phyloP scores from a whole-genome alignment of 305 asterid species.

The Lippia alba region DNA sequence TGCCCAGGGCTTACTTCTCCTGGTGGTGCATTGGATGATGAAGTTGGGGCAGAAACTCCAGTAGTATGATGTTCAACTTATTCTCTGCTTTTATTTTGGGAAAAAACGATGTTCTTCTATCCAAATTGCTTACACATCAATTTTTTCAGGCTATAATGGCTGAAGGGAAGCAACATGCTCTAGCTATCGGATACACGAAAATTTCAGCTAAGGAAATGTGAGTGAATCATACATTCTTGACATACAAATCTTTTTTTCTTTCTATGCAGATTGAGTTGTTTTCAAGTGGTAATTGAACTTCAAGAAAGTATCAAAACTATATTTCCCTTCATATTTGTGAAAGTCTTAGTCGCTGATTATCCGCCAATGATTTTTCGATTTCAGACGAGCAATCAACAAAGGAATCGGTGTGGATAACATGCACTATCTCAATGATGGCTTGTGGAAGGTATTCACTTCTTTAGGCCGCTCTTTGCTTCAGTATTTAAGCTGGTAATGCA shows the following conservation, averaged over 20 bases:
- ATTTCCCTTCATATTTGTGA: background rate
- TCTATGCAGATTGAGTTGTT: conserved; percentile 1
- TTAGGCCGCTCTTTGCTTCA: conserved; percentile 2
- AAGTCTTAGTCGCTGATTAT: conserved; percentile 13
- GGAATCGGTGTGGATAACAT: conserved; percentile 98
- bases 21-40: conserved; percentile 95
- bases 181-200: conserved; percentile 96
- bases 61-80: conserved; percentile 56
- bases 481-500: background rate
- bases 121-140: conserved; percentile 25
- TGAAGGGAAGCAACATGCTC: conserved; percentile 98
- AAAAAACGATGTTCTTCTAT: background rate
- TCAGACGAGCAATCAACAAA: conserved; percentile 83
- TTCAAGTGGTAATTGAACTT: background rate
- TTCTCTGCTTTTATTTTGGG: conserved; percentile 24
- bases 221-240: conserved; percentile 42
- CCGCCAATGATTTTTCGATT: conserved; percentile 35
- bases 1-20: conserved; percentile 99
- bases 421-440: conserved; percentile 99
- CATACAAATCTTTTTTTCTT: background rate
- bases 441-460: conserved; percentile 77
- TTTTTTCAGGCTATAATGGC: conserved; percentile 92
- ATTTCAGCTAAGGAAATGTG: conserved; percentile 95
- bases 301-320: too few relatives aligned
- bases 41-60: conserved; percentile 86